These are phyloP conservation scores for Butyriboletus appendiculatus DNA, from an alignment of 1,284 basidiomycete species.

Conservation along the genomic window DNA sequence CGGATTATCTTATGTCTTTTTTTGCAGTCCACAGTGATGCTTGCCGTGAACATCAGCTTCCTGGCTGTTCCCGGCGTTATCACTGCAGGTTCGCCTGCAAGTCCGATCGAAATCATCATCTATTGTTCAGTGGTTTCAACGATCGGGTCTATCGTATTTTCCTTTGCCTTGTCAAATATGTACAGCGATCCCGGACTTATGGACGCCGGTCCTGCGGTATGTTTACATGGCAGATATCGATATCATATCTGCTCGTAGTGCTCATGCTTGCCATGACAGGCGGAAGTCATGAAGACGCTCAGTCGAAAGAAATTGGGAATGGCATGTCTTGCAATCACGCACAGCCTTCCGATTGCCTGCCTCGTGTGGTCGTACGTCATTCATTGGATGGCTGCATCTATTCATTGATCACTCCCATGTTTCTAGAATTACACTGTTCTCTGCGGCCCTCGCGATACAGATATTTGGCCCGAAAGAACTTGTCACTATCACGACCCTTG, in stretches of 20 bases:
- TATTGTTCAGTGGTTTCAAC: slow-evolving; percentile 17
- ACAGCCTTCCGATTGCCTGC: slow-evolving; percentile 18
- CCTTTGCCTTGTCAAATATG: slow-evolving; percentile 18
- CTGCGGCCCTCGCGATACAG: slow-evolving; percentile 7
- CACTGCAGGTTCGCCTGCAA: not conserved
- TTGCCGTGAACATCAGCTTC: slow-evolving; percentile 22
- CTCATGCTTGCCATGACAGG: not conserved
- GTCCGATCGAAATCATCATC: slow-evolving; percentile 9
- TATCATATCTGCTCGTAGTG: not conserved
- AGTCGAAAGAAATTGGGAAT: slow-evolving; percentile 11
- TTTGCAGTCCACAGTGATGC: slow-evolving; percentile 25
- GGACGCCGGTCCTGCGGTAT: slow-evolving; percentile 9
- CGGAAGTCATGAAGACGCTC: slow-evolving; percentile 8
- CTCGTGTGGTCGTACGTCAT: slow-evolving; percentile 26
- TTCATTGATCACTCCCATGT: not conserved
- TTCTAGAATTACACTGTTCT: slow-evolving; percentile 15
- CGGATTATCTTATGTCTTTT: not conserved
- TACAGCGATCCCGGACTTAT: slow-evolving; percentile 16
- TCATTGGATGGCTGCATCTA: not conserved
- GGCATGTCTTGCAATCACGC: slow-evolving; percentile 14
- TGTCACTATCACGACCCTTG: not conserved
- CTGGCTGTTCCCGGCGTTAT: slow-evolving; percentile 16
- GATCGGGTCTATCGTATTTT: slow-evolving; percentile 19
- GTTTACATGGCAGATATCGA: not conserved
- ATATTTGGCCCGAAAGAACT: slow-evolving; percentile 8